phyloP scores from a whole-genome alignment of 371 early-diverging fungal genomes.

The Rhizomucor miehei region DNA sequence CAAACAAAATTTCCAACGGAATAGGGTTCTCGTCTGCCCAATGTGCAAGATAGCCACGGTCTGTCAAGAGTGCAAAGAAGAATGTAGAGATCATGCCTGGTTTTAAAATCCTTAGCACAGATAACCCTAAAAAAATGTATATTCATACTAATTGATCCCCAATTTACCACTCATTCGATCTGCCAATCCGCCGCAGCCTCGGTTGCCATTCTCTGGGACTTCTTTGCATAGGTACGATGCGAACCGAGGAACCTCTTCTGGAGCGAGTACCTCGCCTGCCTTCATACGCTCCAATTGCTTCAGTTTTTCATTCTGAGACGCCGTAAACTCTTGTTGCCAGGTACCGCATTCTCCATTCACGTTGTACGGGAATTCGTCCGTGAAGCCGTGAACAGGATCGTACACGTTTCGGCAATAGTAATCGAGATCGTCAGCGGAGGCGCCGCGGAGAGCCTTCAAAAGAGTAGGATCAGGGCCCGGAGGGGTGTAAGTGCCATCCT shows the following conservation, averaged over 20 bases:
- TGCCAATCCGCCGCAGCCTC: slow-evolving; percentile 44
- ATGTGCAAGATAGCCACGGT: slow-evolving; percentile 30
- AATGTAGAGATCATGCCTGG: slow-evolving; percentile 45
- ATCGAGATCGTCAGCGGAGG: slow-evolving; percentile 14
- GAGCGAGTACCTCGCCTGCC: slow-evolving; percentile 11
- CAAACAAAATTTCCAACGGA: slow-evolving; percentile 30
- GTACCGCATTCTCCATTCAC: slow-evolving; percentile 25
- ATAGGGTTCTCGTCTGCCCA: slow-evolving; percentile 34
- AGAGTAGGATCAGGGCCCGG: slow-evolving; percentile 26
- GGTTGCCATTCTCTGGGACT: slow-evolving; percentile 16
- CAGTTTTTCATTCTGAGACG: slow-evolving; percentile 20
- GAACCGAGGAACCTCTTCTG: slow-evolving; percentile 19
- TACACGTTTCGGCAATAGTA: slow-evolving; percentile 21
- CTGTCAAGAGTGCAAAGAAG: slow-evolving; percentile 30
- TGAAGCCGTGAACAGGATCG: slow-evolving; percentile 16
- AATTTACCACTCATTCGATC: slow-evolving; percentile 41
- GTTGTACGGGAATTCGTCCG: slow-evolving; percentile 15
- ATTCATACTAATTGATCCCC: too few species aligned
- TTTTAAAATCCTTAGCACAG: too few species aligned
- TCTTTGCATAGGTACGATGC: slow-evolving; percentile 22
- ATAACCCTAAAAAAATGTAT: too few species aligned
- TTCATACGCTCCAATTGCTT: slow-evolving; percentile 21
- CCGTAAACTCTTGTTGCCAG: slow-evolving; percentile 30
- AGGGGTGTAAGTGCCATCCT: slow-evolving; percentile 33
- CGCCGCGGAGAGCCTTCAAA: slow-evolving; percentile 14